A percentile compares a stretch with the other conserved stretches of the same genome.
These are phyloP conservation scores for Penicillium turbatum DNA, from an alignment of 495 filamentous ascomycete species.

Conservation along the genomic window DNA sequence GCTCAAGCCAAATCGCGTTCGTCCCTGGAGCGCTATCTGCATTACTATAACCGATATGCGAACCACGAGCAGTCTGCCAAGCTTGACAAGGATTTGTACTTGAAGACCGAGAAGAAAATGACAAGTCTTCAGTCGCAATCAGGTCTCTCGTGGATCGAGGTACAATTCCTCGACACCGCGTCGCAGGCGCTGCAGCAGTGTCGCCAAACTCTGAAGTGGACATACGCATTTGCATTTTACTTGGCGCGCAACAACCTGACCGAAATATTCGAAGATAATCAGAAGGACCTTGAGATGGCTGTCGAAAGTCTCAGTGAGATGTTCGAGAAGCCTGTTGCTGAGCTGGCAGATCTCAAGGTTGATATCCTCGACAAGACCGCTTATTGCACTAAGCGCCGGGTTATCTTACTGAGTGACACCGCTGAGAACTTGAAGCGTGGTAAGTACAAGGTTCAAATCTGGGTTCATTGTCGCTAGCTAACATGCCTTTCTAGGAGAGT, in stretches of 20 bases:
- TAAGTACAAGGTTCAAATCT: slow-evolving; percentile 40
- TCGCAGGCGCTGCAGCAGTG: slow-evolving; percentile 94
- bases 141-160: slow-evolving; percentile 98
- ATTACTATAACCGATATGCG: slow-evolving; percentile 98
- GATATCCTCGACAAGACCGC: slow-evolving; percentile 98
- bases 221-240: slow-evolving; percentile 97
- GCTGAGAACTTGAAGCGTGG: slow-evolving; percentile 85
- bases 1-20: slow-evolving; percentile 86
- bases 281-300: slow-evolving; percentile 95
- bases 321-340: slow-evolving; percentile 90
- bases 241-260: slow-evolving; percentile 91
- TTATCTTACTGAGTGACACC: slow-evolving; percentile 86
- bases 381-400: slow-evolving; percentile 87
- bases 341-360: slow-evolving; percentile 81
- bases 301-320: slow-evolving; percentile 94
- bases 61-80: slow-evolving; percentile 98
- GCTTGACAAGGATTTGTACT: slow-evolving; percentile 90
- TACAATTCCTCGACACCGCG: slow-evolving; percentile 90
- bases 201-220: slow-evolving; percentile 97
- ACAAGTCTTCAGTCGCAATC: slow-evolving; percentile 86
- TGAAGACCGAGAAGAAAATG: slow-evolving; percentile 99
- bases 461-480: neutral
- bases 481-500: slow-evolving; percentile 30
- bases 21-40: slow-evolving; percentile 87
- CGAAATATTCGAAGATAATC: slow-evolving; percentile 97